phyloP scores from a whole-genome alignment of 495 filamentous ascomycete genomes.

The Jackrogersella multiformis region DNA sequence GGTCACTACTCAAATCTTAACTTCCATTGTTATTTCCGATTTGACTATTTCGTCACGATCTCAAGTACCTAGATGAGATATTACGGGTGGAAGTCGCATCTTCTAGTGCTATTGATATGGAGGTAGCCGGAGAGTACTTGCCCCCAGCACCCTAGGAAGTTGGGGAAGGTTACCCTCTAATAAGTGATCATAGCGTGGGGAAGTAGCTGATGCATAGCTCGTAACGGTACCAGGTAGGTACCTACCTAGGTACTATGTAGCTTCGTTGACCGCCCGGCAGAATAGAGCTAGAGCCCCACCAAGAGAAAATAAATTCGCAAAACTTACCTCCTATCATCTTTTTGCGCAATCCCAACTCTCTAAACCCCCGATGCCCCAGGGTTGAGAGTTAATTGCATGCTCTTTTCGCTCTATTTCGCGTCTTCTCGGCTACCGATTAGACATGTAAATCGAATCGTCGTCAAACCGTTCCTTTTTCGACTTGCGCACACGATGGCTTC shows the following conservation, averaged over 20 bases:
- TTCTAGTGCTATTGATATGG: neutral
- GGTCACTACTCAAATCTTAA: neutral
- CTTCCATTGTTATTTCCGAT: neutral
- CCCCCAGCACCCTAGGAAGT: too few relatives aligned
- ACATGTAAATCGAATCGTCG: constrained; percentile 31
- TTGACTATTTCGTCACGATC: neutral
- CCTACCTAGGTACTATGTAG: constrained; percentile 1
- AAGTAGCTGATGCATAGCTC: too few relatives aligned
- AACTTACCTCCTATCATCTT: neutral
- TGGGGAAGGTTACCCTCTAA: too few relatives aligned
- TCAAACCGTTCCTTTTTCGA: constrained; percentile 20
- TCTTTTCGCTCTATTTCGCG: neutral
- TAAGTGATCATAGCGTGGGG: too few relatives aligned
- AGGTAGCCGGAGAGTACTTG: neutral
- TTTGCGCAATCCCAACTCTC: too few relatives aligned
- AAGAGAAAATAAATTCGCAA: constrained; percentile 1
- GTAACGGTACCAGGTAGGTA: neutral
- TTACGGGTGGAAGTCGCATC: neutral
- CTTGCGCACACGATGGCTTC: constrained; percentile 35
- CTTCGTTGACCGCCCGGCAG: constrained; percentile 26
- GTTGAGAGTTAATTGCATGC: constrained; percentile 29
- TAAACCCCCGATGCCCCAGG: neutral
- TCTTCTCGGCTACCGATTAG: constrained; percentile 4
- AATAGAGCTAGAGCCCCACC: constrained; percentile 17
- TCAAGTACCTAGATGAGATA: neutral